Conservation (phyloP, 2,329 filamentous ascomycete genomes). For the Colletotrichum liriopes region DNA sequence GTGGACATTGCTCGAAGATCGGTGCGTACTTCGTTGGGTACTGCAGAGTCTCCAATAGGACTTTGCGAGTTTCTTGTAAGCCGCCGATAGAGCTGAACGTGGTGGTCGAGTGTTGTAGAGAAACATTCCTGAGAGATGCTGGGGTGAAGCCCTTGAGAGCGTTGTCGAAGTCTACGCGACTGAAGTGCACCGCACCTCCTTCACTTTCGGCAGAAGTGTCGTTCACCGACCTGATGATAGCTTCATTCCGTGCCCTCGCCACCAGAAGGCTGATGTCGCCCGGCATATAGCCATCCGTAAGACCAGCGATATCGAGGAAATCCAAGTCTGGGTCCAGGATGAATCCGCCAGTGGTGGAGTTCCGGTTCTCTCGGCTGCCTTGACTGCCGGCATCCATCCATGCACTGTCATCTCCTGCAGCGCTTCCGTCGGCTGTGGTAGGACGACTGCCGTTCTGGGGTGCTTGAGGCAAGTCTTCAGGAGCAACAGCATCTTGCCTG, state of each 20-base stretch:
- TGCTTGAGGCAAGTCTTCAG: slow-evolving; percentile 53
- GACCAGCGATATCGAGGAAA: slow-evolving; percentile 91
- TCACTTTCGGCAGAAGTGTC: slow-evolving; percentile 62
- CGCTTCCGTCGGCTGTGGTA: slow-evolving; percentile 69
- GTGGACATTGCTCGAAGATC: slow-evolving; percentile 95
- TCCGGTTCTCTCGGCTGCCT: slow-evolving; percentile 59
- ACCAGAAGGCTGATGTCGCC: slow-evolving; percentile 91
- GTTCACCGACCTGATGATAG: slow-evolving; percentile 86
- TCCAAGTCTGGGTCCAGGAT: slow-evolving; percentile 84
- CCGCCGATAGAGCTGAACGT: slow-evolving; percentile 95
- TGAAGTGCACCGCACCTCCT: slow-evolving; percentile 72
- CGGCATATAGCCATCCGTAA: slow-evolving; percentile 98
- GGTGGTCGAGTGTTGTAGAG: slow-evolving; percentile 91
- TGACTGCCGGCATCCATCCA: slow-evolving; percentile 85
- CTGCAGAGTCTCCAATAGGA: slow-evolving; percentile 94
- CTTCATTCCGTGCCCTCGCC: slow-evolving; percentile 90
- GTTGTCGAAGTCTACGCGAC: slow-evolving; percentile 82
- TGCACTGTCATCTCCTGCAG: slow-evolving; percentile 67
- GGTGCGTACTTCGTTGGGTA: slow-evolving; percentile 98
- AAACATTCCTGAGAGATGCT: slow-evolving; percentile 93
- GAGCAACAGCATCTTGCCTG: slow-evolving; percentile 64
- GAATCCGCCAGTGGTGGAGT: slow-evolving; percentile 72
- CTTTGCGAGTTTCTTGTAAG: slow-evolving; percentile 86
- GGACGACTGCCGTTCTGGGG: slow-evolving; percentile 67
- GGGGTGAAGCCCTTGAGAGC: slow-evolving; percentile 95